Evolutionary conservation across 1,284 basidiomycete species (phyloP).

Genomic region (Moesziomyces aphidis): DNA sequence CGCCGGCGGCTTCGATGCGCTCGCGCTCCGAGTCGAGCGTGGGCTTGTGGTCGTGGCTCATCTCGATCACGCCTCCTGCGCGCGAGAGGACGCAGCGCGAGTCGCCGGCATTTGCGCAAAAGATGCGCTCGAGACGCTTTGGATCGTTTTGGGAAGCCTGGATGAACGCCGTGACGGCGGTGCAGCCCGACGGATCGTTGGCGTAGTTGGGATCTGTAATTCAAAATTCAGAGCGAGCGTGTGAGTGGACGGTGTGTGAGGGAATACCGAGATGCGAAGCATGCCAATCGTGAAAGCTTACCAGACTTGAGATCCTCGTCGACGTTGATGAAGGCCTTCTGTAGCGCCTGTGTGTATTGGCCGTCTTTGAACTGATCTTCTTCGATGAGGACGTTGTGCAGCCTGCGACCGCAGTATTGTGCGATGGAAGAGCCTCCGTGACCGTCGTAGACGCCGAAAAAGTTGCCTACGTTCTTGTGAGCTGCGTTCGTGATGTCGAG

Average conservation of each 20-base stretch:
- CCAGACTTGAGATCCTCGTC: slow-evolving; percentile 92
- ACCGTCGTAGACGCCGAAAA: slow-evolving; percentile 98
- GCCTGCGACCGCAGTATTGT: slow-evolving; percentile 87
- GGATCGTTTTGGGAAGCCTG: slow-evolving; percentile 13
- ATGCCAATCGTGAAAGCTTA: slow-evolving; percentile 64
- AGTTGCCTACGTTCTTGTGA: slow-evolving; percentile 70
- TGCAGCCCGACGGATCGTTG: slow-evolving; percentile 95
- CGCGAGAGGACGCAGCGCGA: slow-evolving; percentile 90
- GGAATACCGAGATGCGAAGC: neutral
- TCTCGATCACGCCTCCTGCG: slow-evolving; percentile 84
- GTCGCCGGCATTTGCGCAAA: slow-evolving; percentile 90
- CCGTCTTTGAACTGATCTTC: slow-evolving; percentile 79
- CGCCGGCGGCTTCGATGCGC: slow-evolving; percentile 92
- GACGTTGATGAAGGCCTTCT: slow-evolving; percentile 89
- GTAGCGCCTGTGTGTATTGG: slow-evolving; percentile 83
- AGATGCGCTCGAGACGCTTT: slow-evolving; percentile 50
- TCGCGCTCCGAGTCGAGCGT: slow-evolving; percentile 84
- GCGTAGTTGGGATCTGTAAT: slow-evolving; percentile 79
- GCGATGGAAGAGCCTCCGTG: slow-evolving; percentile 94
- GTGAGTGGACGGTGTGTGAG: neutral
- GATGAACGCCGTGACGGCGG: slow-evolving; percentile 82
- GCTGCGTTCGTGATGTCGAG: slow-evolving; percentile 69
- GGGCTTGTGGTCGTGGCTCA: slow-evolving; percentile 97
- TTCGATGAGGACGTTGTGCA: slow-evolving; percentile 82
- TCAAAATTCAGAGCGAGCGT: slow-evolving; percentile 63